These are phyloP conservation scores for Mycena olivaceomarginata DNA, from an alignment of 768 basidiomycete genomes.

Conservation along the genomic window DNA sequence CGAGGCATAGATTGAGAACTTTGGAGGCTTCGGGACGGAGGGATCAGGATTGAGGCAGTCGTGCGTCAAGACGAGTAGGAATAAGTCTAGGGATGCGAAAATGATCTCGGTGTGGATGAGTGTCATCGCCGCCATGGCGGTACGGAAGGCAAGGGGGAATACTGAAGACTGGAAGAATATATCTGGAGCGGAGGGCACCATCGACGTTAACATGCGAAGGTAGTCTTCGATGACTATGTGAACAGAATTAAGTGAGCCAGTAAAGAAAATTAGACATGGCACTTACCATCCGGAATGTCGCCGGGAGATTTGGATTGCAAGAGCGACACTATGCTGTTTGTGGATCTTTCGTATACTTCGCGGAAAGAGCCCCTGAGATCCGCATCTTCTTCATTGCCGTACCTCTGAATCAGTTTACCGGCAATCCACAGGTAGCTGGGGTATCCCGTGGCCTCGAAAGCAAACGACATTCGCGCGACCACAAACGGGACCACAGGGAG, in stretches of 20 bases:
- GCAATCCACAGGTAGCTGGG: constrained; percentile 96
- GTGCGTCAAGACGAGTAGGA: constrained; percentile 85
- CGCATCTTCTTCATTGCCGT: constrained; percentile 79
- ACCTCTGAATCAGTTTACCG: constrained; percentile 88
- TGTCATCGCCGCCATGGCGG: constrained; percentile 85
- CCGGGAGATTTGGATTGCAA: constrained; percentile 81
- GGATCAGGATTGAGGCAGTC: constrained; percentile 74
- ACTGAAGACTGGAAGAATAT: constrained; percentile 86
- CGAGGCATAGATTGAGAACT: constrained; percentile 76
- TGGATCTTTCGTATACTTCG: constrained; percentile 84
- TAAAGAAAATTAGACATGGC: not conserved
- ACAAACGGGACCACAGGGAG: constrained; percentile 83
- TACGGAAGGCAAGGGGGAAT: constrained; percentile 87
- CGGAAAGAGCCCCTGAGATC: constrained; percentile 75
- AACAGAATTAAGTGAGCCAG: constrained; percentile 8
- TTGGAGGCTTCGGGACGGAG: constrained; percentile 69
- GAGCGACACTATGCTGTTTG: constrained; percentile 79
- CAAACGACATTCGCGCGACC: constrained; percentile 82
- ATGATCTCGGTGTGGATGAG: constrained; percentile 90
- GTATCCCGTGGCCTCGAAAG: constrained; percentile 88
- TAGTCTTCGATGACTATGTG: constrained; percentile 94
- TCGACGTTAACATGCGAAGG: constrained; percentile 83
- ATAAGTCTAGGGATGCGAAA: constrained; percentile 88
- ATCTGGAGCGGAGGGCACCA: constrained; percentile 82
- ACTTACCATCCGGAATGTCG: constrained; percentile 90